Percentiles rank a stretch among this genome's conserved stretches.
phyloP scores from a whole-genome alignment of 768 basidiomycete species.

The Panellus pusillus region DNA sequence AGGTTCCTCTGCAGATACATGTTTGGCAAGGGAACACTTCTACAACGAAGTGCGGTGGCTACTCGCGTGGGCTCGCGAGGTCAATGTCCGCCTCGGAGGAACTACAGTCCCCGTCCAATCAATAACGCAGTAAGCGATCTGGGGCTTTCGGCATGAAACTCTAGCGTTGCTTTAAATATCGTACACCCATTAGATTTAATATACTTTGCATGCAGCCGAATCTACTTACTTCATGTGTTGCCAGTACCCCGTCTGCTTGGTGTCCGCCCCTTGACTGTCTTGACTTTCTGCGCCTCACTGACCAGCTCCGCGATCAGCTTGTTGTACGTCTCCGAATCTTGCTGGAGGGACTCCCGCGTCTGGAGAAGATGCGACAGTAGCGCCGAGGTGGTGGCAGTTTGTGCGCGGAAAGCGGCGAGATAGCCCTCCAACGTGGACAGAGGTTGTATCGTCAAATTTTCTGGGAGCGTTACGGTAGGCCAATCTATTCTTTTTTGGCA shows the following conservation, averaged over 20 bases:
- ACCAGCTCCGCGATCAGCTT: slow-evolving; percentile 89
- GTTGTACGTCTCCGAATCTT: slow-evolving; percentile 89
- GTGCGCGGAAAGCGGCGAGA: slow-evolving; percentile 64
- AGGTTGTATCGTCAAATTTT: slow-evolving; percentile 70
- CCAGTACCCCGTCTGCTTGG: slow-evolving; percentile 52
- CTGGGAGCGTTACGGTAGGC: slow-evolving; percentile 37
- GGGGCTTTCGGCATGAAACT: not conserved
- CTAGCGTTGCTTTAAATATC: not conserved
- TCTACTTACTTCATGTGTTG: slow-evolving; percentile 29
- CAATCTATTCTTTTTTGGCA: not conserved
- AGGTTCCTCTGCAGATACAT: no score
- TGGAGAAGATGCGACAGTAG: slow-evolving; percentile 83
- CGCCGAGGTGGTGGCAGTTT: slow-evolving; percentile 74
- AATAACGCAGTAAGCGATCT: no score
- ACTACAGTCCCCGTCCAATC: no score
- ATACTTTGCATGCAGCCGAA: not conserved
- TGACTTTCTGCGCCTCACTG: slow-evolving; percentile 86
- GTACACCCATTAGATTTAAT: not conserved
- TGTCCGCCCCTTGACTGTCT: slow-evolving; percentile 57
- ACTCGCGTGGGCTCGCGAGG: no score
- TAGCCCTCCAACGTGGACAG: slow-evolving; percentile 63
- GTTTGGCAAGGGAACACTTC: no score
- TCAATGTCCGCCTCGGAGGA: no score
- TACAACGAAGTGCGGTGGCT: no score
- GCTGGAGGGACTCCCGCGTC: slow-evolving; percentile 75